A percentile compares a stretch with the other conserved stretches of the same genome.
phyloP scores from a whole-genome alignment of 192 early-diverging fungal species.

The Dissophora ornata region DNA sequence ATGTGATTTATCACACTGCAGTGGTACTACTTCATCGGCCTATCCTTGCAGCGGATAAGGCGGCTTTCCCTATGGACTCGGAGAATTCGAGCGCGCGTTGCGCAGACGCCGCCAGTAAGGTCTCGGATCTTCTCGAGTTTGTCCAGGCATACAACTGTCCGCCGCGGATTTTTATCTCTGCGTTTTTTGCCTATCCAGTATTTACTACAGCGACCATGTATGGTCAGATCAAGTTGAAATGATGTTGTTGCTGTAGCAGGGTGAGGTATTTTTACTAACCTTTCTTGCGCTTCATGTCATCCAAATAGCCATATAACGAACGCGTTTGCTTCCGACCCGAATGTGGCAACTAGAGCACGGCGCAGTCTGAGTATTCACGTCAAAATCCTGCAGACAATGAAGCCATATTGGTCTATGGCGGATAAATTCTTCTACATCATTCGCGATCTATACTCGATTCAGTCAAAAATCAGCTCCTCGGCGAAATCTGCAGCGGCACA shows the following conservation, averaged over 20 bases:
- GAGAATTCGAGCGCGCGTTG: slow-evolving; percentile 54
- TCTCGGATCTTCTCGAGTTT: slow-evolving; percentile 54
- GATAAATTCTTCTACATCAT: slow-evolving; percentile 66
- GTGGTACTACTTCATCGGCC: slow-evolving; percentile 63
- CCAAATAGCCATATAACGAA: slow-evolving; percentile 59
- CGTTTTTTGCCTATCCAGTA: slow-evolving; percentile 60
- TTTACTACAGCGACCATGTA: slow-evolving; percentile 65
- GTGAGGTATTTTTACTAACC: not conserved
- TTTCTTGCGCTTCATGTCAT: not conserved
- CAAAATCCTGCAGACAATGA: slow-evolving; percentile 55
- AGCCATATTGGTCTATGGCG: slow-evolving; percentile 64
- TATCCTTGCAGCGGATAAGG: slow-evolving; percentile 48
- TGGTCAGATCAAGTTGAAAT: not conserved
- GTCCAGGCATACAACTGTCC: slow-evolving; percentile 35
- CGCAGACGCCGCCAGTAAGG: slow-evolving; percentile 52
- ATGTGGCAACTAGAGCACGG: slow-evolving; percentile 53
- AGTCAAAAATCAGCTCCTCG: slow-evolving; percentile 53
- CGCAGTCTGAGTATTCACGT: slow-evolving; percentile 56
- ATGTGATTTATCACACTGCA: slow-evolving; percentile 60
- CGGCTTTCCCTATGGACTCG: slow-evolving; percentile 16
- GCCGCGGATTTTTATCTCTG: slow-evolving; percentile 44
- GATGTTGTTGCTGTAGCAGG: no score
- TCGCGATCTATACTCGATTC: slow-evolving; percentile 63
- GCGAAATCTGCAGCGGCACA: not conserved
- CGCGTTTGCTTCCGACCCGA: slow-evolving; percentile 50